Conservation (phyloP, 1,284 basidiomycete species). For the Anthracocystis walkeri region DNA sequence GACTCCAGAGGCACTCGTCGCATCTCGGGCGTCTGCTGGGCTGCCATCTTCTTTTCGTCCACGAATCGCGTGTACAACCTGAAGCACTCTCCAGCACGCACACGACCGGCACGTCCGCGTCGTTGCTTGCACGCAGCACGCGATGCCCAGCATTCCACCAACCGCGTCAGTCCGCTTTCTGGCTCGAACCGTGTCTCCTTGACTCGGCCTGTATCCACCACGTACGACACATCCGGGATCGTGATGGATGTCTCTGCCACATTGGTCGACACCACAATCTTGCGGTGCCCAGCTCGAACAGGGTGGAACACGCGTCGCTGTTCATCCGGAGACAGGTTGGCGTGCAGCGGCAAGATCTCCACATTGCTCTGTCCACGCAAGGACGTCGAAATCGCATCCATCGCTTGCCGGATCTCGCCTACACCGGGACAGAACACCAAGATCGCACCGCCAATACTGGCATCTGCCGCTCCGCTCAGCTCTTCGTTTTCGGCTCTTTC, state of each 20-base stretch:
- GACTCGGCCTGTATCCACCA: conserved; percentile 82
- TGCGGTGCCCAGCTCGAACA: conserved; percentile 75
- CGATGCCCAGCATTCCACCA: conserved; percentile 84
- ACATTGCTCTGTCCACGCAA: conserved; percentile 70
- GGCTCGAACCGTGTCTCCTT: conserved; percentile 89
- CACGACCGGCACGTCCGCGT: conserved; percentile 89
- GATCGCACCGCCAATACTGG: conserved; percentile 72
- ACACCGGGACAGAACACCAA: conserved; percentile 87
- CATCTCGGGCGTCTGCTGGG: conserved; percentile 84
- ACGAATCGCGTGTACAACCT: conserved; percentile 80
- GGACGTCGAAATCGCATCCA: conserved; percentile 76
- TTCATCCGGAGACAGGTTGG: conserved; percentile 86
- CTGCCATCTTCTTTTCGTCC: conserved; percentile 79
- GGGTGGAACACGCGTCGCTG: conserved; percentile 82
- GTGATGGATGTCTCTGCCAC: conserved; percentile 94
- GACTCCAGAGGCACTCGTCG: conserved; percentile 87
- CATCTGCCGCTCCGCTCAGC: conserved; percentile 70
- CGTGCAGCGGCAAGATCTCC: conserved; percentile 85
- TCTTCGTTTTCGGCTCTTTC: conserved; percentile 72
- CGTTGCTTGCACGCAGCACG: conserved; percentile 85
- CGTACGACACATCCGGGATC: conserved; percentile 73
- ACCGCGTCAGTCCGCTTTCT: conserved; percentile 79
- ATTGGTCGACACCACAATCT: conserved; percentile 89
- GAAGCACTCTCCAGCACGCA: conserved; percentile 69
- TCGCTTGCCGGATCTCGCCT: conserved; percentile 74